Conservation (phyloP, 306 rosid species). For the Quercus cerris region DNA sequence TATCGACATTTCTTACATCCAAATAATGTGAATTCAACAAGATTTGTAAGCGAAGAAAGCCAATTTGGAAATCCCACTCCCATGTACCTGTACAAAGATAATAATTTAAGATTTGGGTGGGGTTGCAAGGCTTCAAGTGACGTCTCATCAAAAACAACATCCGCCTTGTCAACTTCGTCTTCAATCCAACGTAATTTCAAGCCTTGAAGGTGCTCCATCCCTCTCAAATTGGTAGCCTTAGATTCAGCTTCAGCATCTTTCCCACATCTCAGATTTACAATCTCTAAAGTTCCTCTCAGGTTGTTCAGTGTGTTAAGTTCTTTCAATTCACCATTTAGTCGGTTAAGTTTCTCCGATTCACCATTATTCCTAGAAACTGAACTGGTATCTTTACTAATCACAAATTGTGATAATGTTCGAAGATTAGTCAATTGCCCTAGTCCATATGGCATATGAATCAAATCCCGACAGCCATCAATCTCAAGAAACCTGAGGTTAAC, state of each 20-base stretch:
- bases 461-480: neutral
- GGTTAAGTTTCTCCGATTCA: too few relatives aligned
- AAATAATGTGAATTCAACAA: neutral
- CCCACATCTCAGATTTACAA: neutral
- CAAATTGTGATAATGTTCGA: too few relatives aligned
- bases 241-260: conserved; percentile 1
- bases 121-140: too few relatives aligned
- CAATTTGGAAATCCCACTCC: neutral
- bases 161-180: rapidly evolving
- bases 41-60: conserved; percentile 16
- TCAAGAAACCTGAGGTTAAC: conserved; percentile 25
- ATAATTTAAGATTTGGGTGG: too few relatives aligned
- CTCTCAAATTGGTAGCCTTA: neutral
- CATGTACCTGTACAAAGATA: too few relatives aligned
- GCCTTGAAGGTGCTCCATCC: neutral
- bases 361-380: too few relatives aligned
- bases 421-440: too few relatives aligned
- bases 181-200: neutral
- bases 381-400: conserved; percentile 1
- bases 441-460: too few relatives aligned
- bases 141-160: neutral
- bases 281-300: too few relatives aligned
- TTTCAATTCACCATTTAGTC: too few relatives aligned
- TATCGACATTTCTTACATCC: neutral
- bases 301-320: too few relatives aligned